phyloP scores from a whole-genome alignment of 2,329 filamentous ascomycete species.

The Didymella sp. region DNA sequence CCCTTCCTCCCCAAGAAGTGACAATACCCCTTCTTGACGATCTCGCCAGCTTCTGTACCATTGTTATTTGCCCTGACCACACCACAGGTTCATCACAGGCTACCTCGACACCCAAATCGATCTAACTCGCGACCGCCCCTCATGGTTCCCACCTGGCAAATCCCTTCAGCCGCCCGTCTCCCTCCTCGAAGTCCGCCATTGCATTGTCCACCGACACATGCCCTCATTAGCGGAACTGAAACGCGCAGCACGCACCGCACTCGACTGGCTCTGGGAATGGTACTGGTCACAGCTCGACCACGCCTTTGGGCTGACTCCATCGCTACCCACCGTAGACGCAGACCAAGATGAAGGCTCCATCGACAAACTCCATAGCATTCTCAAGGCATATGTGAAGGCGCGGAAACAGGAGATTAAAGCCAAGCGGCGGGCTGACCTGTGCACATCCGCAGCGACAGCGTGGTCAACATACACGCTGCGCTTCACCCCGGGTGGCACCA shows the following conservation, averaged over 20 bases:
- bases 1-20: background rate
- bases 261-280: constrained; percentile 87
- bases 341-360: background rate
- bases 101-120: constrained; percentile 69
- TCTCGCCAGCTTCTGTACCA: background rate
- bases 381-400: constrained; percentile 46
- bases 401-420: constrained; percentile 44
- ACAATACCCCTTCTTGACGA: background rate
- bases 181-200: constrained; percentile 90
- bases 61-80: background rate
- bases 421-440: constrained; percentile 4
- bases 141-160: constrained; percentile 35
- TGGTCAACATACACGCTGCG: constrained; percentile 26
- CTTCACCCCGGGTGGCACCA: constrained; percentile 9
- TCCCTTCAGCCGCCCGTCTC: constrained; percentile 58
- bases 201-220: constrained; percentile 87
- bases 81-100: constrained; percentile 75
- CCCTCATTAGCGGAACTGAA: constrained; percentile 77
- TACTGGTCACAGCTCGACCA: constrained; percentile 72
- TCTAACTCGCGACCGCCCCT: constrained; percentile 38
- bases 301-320: constrained; percentile 25
- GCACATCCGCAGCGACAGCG: constrained; percentile 28
- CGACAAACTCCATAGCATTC: constrained; percentile 34
- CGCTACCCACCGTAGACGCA: background rate
- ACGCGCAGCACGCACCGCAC: constrained; percentile 70